A percentile compares a stretch with the other conserved stretches of the same genome.
Evolutionary conservation across 345 rosid species (phyloP).

Genomic region (Pseudoturritis turrita): DNA sequence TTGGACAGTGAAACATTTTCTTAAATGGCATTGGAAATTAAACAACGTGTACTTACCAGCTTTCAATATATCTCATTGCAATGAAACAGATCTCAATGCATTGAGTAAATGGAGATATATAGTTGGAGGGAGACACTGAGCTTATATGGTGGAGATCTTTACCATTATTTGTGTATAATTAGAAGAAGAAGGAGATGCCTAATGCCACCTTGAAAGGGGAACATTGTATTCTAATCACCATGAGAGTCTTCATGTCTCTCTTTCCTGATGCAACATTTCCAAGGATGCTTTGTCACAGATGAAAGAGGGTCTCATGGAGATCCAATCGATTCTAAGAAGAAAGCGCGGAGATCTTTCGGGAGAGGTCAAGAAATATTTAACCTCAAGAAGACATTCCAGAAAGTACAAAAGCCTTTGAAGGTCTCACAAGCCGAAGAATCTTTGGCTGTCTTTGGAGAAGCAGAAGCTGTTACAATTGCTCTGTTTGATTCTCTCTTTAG

Average conservation of each 20-base stretch:
- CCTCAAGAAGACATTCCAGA: conserved; percentile 13
- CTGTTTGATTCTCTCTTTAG: conserved; percentile 27
- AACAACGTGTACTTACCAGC: too few relatives aligned
- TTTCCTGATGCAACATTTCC: conserved; percentile 5
- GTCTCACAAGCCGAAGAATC: background rate
- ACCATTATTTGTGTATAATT: background rate
- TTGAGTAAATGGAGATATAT: background rate
- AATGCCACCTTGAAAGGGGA: background rate
- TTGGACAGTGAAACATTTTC: background rate
- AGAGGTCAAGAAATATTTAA: conserved; percentile 16
- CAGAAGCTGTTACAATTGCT: conserved; percentile 15
- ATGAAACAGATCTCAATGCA: background rate
- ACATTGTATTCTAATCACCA: background rate
- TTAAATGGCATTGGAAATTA: too few relatives aligned
- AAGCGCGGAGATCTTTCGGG: background rate
- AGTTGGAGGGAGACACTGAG: background rate
- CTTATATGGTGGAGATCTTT: conserved; percentile 13
- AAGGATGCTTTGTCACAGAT: conserved; percentile 35
- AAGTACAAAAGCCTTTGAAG: conserved; percentile 7
- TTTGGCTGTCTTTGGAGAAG: conserved; percentile 22
- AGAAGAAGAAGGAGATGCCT: background rate
- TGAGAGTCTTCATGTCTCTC: background rate
- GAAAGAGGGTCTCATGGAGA: conserved; percentile 23
- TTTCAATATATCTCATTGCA: too few relatives aligned
- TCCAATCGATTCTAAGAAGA: conserved; percentile 29